Evolutionary conservation across 306 rosid genomes (phyloP).

Genomic region (Quercus bicolor): DNA sequence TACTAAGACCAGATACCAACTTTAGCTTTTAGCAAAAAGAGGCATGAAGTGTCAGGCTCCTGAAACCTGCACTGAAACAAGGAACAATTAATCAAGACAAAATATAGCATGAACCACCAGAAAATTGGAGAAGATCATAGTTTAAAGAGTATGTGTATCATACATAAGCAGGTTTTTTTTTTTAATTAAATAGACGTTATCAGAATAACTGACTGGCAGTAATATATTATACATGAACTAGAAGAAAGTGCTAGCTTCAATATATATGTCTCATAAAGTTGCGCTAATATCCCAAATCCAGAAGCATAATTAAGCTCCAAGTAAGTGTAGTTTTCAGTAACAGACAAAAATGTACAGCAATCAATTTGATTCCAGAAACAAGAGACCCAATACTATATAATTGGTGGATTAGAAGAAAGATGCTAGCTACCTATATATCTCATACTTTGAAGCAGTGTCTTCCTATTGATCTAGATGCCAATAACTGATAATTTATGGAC

Average conservation of each 20-base stretch:
- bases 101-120: neutral
- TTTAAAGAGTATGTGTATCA: conserved; percentile 12
- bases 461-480: conserved; percentile 8
- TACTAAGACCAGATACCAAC: neutral
- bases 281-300: conserved; percentile 9
- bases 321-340: too few relatives aligned
- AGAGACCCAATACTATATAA: too few relatives aligned
- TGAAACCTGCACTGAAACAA: conserved; percentile 30
- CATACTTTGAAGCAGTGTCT: too few relatives aligned
- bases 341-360: too few relatives aligned
- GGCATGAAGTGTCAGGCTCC: conserved; percentile 14
- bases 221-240: conserved; percentile 2
- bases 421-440: too few relatives aligned
- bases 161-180: too few relatives aligned
- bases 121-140: neutral
- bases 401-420: too few relatives aligned
- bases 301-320: conserved; percentile 7
- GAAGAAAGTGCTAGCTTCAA: neutral
- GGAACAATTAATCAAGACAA: conserved; percentile 5
- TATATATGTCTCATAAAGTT: neutral
- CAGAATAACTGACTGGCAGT: conserved; percentile 9
- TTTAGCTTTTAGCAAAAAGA: conserved; percentile 7
- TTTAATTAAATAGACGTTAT: neutral
- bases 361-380: too few relatives aligned
- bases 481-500: conserved; percentile 2